These are phyloP conservation scores for Trichoderma cornu-damae DNA, from an alignment of 2,329 filamentous ascomycete species.

Conservation along the genomic window DNA sequence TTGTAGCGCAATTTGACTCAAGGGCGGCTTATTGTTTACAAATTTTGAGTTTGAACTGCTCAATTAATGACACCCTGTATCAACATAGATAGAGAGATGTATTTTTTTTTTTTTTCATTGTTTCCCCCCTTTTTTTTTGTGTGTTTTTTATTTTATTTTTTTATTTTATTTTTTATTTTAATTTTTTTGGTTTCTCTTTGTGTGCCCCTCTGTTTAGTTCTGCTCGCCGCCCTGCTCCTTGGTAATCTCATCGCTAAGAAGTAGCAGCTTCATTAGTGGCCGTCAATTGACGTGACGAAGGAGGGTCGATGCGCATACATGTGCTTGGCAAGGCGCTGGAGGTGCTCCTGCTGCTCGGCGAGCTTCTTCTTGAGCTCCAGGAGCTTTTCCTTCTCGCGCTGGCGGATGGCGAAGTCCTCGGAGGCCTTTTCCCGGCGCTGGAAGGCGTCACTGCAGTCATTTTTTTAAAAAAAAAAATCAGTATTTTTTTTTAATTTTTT, in stretches of 20 bases:
- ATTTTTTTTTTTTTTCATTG: not conserved
- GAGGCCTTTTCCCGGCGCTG: conserved; percentile 82
- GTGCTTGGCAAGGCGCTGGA: conserved; percentile 79
- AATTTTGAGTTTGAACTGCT: conserved; percentile 5
- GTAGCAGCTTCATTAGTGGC: conserved; percentile 13
- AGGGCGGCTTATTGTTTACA: not conserved
- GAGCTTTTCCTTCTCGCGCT: conserved; percentile 90
- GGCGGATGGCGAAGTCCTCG: conserved; percentile 78
- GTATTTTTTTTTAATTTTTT: too few relatives aligned
- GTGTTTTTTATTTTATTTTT: not conserved
- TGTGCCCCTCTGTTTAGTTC: conserved; percentile 41
- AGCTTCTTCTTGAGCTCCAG: conserved; percentile 68
- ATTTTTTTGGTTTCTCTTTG: not conserved
- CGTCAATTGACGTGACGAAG: conserved; percentile 32
- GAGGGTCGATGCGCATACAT: conserved; percentile 51
- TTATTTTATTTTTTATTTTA: not conserved
- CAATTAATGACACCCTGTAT: not conserved
- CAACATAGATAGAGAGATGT: conserved; percentile 19
- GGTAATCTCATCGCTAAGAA: conserved; percentile 67
- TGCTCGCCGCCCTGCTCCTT: conserved; percentile 65
- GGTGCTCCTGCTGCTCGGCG: conserved; percentile 70
- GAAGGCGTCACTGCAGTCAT: conserved; percentile 70
- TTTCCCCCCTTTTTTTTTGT: not conserved
- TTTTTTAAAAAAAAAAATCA: too few relatives aligned
- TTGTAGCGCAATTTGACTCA: not conserved